These are phyloP conservation scores for Geotrichum aggregatum DNA, from an alignment of 1,139 yeast species.

Conservation along the genomic window DNA sequence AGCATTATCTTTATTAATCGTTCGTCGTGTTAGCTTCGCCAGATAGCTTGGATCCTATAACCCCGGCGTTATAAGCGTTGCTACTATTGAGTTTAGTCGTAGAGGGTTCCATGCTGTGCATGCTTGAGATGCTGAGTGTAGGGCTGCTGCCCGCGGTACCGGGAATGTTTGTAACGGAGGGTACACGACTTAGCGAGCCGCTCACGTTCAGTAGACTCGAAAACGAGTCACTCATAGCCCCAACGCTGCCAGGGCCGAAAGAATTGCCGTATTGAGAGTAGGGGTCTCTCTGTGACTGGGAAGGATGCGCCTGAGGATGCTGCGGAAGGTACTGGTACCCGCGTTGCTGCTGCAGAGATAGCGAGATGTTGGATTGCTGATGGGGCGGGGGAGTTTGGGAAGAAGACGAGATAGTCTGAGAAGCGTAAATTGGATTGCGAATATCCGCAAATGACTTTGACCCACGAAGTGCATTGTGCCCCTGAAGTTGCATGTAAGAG, in stretches of 20 bases:
- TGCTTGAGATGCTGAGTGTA: conserved; percentile 15
- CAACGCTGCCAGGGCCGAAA: conserved; percentile 16
- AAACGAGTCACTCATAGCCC: conserved; percentile 29
- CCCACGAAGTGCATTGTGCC: conserved; percentile 40
- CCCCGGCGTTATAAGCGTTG: conserved; percentile 17
- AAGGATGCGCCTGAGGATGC: conserved; percentile 24
- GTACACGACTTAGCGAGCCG: conserved; percentile 17
- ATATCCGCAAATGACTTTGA: conserved; percentile 54
- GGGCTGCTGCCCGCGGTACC: conserved; percentile 15
- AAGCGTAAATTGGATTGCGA: conserved; percentile 31
- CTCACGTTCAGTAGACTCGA: conserved; percentile 26
- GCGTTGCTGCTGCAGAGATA: conserved; percentile 29
- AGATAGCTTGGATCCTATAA: conserved; percentile 19
- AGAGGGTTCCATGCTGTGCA: conserved; percentile 11
- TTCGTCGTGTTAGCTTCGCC: conserved; percentile 18
- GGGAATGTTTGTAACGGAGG: conserved; percentile 16
- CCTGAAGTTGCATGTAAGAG: too few relatives aligned
- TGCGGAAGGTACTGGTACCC: conserved; percentile 17
- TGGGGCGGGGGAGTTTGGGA: conserved; percentile 33
- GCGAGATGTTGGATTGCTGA: conserved; percentile 21
- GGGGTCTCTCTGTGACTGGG: background rate
- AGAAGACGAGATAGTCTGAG: conserved; percentile 32
- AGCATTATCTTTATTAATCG: conserved; percentile 5
- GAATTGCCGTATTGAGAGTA: conserved; percentile 10
- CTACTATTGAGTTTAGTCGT: conserved; percentile 9